Evolutionary conservation across 1,284 basidiomycete genomes (phyloP), one percentile per base, ranked within the genome.

Genomic region (Abortiporus biennis): DNA sequence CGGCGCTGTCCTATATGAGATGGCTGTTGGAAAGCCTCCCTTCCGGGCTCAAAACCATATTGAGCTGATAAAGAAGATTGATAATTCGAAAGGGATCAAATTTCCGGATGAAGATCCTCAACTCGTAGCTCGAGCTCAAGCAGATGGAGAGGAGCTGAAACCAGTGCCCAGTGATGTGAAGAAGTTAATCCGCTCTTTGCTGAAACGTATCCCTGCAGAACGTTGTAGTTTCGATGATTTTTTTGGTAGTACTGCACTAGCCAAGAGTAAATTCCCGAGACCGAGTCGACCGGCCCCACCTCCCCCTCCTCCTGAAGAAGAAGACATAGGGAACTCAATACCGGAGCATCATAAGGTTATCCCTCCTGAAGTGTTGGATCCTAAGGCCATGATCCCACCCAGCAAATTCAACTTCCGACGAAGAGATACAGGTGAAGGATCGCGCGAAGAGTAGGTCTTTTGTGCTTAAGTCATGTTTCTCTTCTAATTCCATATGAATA

Each of bases 11-110:
- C 69, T 98, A 1, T 99, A 85, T 64, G 96, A 99, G 64, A 98
- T 96, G 86, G 74, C 82, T 15, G 86, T 93, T 17, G 95, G 94
- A 2, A 85, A 83, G 52, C 89, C 96, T 2, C 95, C 96, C 0
- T 99, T 95, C 67, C 83, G 93, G 13, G 95, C 96, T 0, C 80
- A 83, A 59, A 99, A 98, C 58, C 94, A 98, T 59, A 89, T 99
- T 54, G 96, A 98, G 58, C 76, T 99, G 8, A 70, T 97, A 36
- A 89, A 90, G 67, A 88, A 84, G 72, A 98, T 99, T 50, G 94
- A 98, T 58, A 75, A 78, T 23, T 74, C 81, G 9, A 85, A 79
- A 54, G 86, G 88, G 19, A 84, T 99, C 59, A 88, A 84, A 59
- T 97, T 98, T 51, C 93, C 92, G 0, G 95, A 98, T 56, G 95